Conservation (phyloP, 2,329 filamentous ascomycete species). For the Paraphoma chrysanthemicola region DNA sequence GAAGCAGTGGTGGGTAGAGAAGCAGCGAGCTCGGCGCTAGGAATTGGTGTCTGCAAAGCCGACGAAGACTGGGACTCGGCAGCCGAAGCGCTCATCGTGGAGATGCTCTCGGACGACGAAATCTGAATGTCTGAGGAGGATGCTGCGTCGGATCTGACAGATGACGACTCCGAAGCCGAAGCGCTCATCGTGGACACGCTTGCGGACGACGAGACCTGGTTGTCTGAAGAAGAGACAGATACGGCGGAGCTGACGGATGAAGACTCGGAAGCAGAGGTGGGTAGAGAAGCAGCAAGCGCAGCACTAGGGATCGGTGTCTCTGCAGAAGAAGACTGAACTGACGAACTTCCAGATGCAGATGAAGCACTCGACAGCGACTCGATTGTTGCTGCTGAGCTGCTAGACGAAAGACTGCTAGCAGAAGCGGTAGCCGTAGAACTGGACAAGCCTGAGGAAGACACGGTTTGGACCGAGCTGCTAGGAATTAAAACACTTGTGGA, state of each 20-base stretch:
- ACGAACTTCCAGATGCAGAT: neutral
- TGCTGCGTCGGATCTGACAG: neutral
- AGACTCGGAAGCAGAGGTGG: neutral
- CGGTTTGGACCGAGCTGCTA: neutral
- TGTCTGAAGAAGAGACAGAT: neutral
- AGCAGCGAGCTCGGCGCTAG: too few relatives aligned
- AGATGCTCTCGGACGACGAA: neutral
- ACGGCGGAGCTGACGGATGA: neutral
- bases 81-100: too few relatives aligned
- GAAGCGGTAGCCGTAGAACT: neutral
- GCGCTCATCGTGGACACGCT: neutral
- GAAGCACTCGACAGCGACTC: neutral
- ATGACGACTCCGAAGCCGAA: neutral
- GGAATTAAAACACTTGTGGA: neutral
- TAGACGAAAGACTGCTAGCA: too few relatives aligned
- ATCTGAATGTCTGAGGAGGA: neutral
- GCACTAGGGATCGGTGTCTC: neutral
- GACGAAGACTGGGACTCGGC: too few relatives aligned
- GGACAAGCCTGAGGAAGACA: neutral
- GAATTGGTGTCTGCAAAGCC: too few relatives aligned
- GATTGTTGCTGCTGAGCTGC: too few relatives aligned
- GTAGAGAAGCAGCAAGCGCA: neutral
- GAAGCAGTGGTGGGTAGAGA: too few relatives aligned
- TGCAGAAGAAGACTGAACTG: neutral
- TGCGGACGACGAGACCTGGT: neutral